Base-by-base conservation (phyloP, 257 asterid species). In the Ocimum tenuiflorum region DNA sequence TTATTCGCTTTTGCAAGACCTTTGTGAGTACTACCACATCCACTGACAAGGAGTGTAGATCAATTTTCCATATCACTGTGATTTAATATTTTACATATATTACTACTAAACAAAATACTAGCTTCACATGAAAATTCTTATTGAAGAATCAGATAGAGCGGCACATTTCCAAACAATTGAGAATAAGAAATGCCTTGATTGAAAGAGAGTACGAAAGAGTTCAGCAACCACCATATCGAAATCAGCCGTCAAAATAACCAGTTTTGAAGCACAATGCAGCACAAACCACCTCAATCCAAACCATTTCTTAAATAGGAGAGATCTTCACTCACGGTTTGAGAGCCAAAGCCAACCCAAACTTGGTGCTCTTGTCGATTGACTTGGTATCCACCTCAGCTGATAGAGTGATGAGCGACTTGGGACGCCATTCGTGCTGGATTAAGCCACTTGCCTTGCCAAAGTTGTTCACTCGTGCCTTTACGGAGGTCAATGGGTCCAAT, bases 341-440 rank as follows among this genome's bases (percentile, higher is more conserved):
- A 9, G 77, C 84, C 75, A 79, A 63, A 14, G 84, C 84, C 79
- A 79, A 38, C 8, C 84, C 84, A 23, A 79, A 79, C 79, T 79
- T 79, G 57, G 81, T 77, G n/a, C 79, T 76, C 79, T 76, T 76
- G 31, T 79, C 84, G 11, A 77, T 62, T 2, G 82, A 77, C 73
- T 78, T 81, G 67, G 83, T 79, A 61, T 82, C 87, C 46, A 82
- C 82, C 65, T 82, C 87, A 5, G 84, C 65, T 1, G 84, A 79
- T 22, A 82, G 55, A 3, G 87, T 79, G 76, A 82, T 53, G 48
- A 74, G 82, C 18, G 85, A 80, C 62, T 80, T 80, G 11, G 82
- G 85, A 35, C 82, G 85, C 84, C 84, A 82, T 58, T 82, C 82
- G 11, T 82, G 87, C 80, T 82, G 84, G 65, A 82, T 79, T 70